Evolutionary conservation across 2,329 filamentous ascomycete genomes (phyloP).

Genomic region (Cyclaneusma minus): DNA sequence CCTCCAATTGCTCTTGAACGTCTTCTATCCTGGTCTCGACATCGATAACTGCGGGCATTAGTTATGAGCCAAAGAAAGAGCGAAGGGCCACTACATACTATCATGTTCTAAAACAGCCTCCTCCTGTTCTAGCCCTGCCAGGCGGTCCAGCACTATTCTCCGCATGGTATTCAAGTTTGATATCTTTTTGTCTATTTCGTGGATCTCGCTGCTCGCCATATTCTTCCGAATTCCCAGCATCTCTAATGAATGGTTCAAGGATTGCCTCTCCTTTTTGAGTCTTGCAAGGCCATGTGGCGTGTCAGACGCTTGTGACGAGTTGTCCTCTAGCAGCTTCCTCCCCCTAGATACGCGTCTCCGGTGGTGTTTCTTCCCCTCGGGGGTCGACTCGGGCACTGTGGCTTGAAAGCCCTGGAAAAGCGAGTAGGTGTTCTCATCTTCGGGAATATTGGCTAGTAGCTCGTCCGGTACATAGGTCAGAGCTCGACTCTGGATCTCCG

Average conservation of each 20-base stretch:
- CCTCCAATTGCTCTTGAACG: slow-evolving; percentile 40
- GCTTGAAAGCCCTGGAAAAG: slow-evolving; percentile 95
- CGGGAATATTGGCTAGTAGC: slow-evolving; percentile 75
- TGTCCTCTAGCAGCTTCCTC: slow-evolving; percentile 59
- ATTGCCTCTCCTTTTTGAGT: slow-evolving; percentile 65
- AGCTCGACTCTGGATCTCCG: slow-evolving; percentile 89
- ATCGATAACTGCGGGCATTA: slow-evolving; percentile 36
- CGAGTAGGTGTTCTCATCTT: slow-evolving; percentile 73
- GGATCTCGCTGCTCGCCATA: slow-evolving; percentile 93
- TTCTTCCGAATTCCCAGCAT: slow-evolving; percentile 89
- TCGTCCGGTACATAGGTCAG: slow-evolving; percentile 81
- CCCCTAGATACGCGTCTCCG: slow-evolving; percentile 56
- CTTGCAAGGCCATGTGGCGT: slow-evolving; percentile 53
- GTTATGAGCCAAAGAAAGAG: background rate
- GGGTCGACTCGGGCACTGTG: slow-evolving; percentile 56
- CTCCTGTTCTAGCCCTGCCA: slow-evolving; percentile 79
- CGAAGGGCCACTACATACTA: slow-evolving; percentile 32
- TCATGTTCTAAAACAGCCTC: slow-evolving; percentile 84
- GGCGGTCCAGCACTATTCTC: slow-evolving; percentile 72
- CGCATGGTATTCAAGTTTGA: slow-evolving; percentile 87
- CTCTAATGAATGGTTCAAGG: slow-evolving; percentile 72
- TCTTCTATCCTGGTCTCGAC: slow-evolving; percentile 46
- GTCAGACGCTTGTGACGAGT: slow-evolving; percentile 31
- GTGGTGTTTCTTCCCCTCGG: slow-evolving; percentile 54
- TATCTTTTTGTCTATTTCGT: slow-evolving; percentile 94